phyloP scores from a whole-genome alignment of 208 protist species.

The Naegleria fowleri region DNA sequence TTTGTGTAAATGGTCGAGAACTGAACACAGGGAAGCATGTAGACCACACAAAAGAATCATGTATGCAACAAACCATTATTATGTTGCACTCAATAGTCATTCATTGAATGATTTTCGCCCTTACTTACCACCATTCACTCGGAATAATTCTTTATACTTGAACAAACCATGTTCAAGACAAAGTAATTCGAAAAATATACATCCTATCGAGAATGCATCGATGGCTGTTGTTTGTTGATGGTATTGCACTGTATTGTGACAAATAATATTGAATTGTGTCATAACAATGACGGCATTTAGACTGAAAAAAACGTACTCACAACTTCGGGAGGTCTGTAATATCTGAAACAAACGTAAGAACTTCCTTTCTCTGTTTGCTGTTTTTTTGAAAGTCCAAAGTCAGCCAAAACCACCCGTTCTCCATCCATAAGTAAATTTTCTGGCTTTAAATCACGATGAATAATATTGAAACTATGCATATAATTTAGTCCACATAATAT shows the following conservation, averaged over 20 bases:
- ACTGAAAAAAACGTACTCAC: neutral
- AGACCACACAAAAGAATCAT: constrained; percentile 94
- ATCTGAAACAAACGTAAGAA: neutral
- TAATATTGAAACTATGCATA: neutral
- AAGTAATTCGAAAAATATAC: neutral
- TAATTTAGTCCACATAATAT: neutral
- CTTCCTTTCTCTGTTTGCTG: neutral
- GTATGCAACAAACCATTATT: too few species aligned
- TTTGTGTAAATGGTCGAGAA: constrained; percentile 87
- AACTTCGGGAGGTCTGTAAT: neutral
- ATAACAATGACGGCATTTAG: too few species aligned
- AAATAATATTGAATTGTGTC: neutral
- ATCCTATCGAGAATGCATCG: neutral
- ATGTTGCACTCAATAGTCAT: too few species aligned
- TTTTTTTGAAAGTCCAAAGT: neutral
- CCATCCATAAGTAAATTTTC: neutral
- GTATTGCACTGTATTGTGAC: neutral
- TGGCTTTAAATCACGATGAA: neutral
- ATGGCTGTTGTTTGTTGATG: neutral
- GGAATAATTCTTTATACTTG: neutral
- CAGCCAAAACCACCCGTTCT: neutral
- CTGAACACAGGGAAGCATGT: too few species aligned
- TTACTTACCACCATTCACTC: neutral
- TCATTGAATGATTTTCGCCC: too few species aligned
- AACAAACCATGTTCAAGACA: neutral